These are phyloP conservation scores for Calendula officinalis DNA, from an alignment of 129 eudicot genomes.

Conservation along the genomic window DNA sequence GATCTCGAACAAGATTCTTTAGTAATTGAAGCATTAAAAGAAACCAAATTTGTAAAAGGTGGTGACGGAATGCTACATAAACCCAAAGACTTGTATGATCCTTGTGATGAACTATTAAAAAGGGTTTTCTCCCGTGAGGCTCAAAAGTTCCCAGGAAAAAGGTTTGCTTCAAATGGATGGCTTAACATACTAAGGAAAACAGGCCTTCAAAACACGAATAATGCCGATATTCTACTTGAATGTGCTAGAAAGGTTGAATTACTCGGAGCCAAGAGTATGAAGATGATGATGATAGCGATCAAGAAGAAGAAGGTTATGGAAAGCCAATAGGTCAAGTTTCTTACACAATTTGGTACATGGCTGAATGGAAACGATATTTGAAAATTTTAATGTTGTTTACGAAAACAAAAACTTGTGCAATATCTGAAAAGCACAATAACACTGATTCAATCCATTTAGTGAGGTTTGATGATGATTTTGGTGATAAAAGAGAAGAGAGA, in stretches of 20 bases:
- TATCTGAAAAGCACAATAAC: too few relatives aligned
- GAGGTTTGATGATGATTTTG: too few relatives aligned
- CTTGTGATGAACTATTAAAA: constrained; percentile 46
- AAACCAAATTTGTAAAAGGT: constrained; percentile 54
- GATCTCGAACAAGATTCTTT: constrained; percentile 57
- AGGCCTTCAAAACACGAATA: constrained; percentile 57
- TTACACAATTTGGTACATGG: constrained; percentile 56
- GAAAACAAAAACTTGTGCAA: constrained; percentile 52
- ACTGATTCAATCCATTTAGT: too few relatives aligned
- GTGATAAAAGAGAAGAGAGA: too few relatives aligned
- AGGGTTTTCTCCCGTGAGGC: constrained; percentile 59
- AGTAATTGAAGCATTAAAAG: constrained; percentile 55
- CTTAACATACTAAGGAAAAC: constrained; percentile 56
- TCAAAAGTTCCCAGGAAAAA: constrained; percentile 60
- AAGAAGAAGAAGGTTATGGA: background rate
- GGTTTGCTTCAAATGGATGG: constrained; percentile 67
- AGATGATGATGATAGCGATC: constrained; percentile 39
- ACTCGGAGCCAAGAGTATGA: constrained; percentile 52
- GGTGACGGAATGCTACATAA: constrained; percentile 49
- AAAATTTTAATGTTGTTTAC: constrained; percentile 56
- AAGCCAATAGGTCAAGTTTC: constrained; percentile 45
- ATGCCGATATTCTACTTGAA: constrained; percentile 56
- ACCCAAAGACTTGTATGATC: constrained; percentile 71
- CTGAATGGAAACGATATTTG: constrained; percentile 52
- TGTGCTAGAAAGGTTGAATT: constrained; percentile 70